Evolutionary conservation across 345 rosid genomes (phyloP).

Genomic region (Carallia brachiata): DNA sequence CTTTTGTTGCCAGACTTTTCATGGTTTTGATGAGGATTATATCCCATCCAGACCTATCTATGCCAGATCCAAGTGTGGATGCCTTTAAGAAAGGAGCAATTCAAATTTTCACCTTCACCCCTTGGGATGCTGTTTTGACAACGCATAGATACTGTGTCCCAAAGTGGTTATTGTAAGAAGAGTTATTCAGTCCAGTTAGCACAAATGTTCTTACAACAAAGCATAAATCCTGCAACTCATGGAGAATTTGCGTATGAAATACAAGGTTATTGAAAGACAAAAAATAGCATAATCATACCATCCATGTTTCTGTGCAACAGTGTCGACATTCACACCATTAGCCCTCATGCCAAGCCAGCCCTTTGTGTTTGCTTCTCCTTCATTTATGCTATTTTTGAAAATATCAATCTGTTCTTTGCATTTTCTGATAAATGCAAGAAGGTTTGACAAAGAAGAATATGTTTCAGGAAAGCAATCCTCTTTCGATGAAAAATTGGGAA

Average conservation of each 20-base stretch:
- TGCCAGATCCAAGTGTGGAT: not conserved
- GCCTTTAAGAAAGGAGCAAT: not conserved
- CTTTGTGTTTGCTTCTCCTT: constrained; percentile 67
- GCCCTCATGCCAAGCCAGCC: constrained; percentile 76
- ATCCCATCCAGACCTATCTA: not conserved
- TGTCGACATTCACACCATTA: constrained; percentile 65
- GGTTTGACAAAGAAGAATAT: not conserved
- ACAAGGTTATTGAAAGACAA: not conserved
- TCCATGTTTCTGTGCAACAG: constrained; percentile 89
- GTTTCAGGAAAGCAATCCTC: not conserved
- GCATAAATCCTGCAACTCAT: too few species aligned
- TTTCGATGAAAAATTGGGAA: too few species aligned
- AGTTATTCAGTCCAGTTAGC: not conserved
- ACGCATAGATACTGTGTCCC: not conserved
- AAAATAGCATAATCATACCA: constrained; percentile 48
- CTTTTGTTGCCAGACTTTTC: not conserved
- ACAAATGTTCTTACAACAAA: too few species aligned
- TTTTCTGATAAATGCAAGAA: constrained; percentile 62
- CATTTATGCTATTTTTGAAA: constrained; percentile 61
- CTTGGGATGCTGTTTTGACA: too few species aligned
- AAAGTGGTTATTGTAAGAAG: not conserved
- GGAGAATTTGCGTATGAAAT: not conserved
- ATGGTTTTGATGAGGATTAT: not conserved
- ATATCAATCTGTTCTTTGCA: constrained; percentile 89
- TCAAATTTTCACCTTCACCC: not conserved